Conservation (phyloP, 495 filamentous ascomycete species). For the Pyrenopolyporus hunteri region DNA sequence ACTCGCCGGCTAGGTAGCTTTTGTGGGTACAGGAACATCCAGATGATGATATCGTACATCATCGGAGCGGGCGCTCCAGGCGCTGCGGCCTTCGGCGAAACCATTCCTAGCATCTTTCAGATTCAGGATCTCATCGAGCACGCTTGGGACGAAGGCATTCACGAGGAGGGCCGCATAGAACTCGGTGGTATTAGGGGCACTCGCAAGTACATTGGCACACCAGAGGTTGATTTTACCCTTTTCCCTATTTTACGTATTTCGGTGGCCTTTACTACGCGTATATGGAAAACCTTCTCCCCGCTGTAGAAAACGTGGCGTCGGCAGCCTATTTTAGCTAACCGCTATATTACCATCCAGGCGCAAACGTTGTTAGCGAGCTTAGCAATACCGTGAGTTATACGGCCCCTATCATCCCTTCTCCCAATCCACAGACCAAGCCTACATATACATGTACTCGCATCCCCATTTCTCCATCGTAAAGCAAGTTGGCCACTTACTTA, state of each 20-base stretch:
- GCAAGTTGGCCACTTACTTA: background rate
- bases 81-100: slow-evolving; percentile 61
- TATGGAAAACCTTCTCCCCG: background rate
- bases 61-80: slow-evolving; percentile 62
- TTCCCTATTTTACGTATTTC: background rate
- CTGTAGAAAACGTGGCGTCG: background rate
- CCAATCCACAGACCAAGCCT: background rate
- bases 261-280: background rate
- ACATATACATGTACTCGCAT: background rate
- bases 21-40: slow-evolving; percentile 97
- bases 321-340: background rate
- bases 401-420: background rate
- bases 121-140: slow-evolving; percentile 89
- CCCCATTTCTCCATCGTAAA: background rate
- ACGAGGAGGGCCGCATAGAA: slow-evolving; percentile 71
- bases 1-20: slow-evolving; percentile 69
- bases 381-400: slow-evolving; percentile 67
- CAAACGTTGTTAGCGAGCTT: slow-evolving; percentile 77
- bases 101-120: slow-evolving; percentile 77
- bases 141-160: slow-evolving; percentile 90
- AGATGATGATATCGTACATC: slow-evolving; percentile 88
- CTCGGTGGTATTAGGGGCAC: slow-evolving; percentile 89
- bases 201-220: slow-evolving; percentile 94
- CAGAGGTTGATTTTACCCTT: slow-evolving; percentile 68
- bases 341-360: slow-evolving; percentile 56